Evolutionary conservation across 352 stramenopile genomes (phyloP), one percentile per base, ranked within the genome.

Genomic region (Phytophthora colocasiae): DNA sequence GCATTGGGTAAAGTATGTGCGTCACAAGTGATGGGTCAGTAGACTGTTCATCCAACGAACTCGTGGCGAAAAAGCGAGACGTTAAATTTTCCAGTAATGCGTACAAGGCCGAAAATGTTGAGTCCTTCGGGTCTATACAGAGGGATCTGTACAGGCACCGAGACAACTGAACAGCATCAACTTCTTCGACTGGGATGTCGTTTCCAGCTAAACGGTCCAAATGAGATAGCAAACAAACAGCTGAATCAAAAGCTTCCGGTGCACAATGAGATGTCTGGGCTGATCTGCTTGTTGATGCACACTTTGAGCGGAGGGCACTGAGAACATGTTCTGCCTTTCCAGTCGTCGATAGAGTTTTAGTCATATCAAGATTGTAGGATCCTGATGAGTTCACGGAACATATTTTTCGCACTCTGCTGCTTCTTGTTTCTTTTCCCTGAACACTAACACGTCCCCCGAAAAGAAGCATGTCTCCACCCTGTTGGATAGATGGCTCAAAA

Each of bases 81-180:
- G 66, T 70, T 4, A 91, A 47, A 8, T 75, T 75, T 26, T 80
- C 55, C 15, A 95, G 49, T n/a, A 96, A 55, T n/a, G 57, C 41
- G 15, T 81, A 64, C 32, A 95, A 60, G 3, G 84, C 79, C 5
- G 73, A 69, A 63, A 96, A 94, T 1, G 89, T 93, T 44, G 80
- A 64, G 24, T 88, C 78, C 7, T 86, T 92, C 0, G 85, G 82
- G 49, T 96, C 87, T 56, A 96, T 87, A 65, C 89, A 96, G 9
- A 96, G 54, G 5, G 83, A 89, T 12, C 85, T 74, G 61, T 96
- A 92, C 3, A 66, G 68, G 43, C 89, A 95, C 19, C 87, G 71
- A 19, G 89, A 96, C 3, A 93, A 60, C 55, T 96, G 89, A 26
- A 96, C 81, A 11, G 86, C 85, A 32, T 95, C 87, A 2, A 63